Conservation (phyloP, 2,329 filamentous ascomycete genomes). For the Emergomyces africanus region DNA sequence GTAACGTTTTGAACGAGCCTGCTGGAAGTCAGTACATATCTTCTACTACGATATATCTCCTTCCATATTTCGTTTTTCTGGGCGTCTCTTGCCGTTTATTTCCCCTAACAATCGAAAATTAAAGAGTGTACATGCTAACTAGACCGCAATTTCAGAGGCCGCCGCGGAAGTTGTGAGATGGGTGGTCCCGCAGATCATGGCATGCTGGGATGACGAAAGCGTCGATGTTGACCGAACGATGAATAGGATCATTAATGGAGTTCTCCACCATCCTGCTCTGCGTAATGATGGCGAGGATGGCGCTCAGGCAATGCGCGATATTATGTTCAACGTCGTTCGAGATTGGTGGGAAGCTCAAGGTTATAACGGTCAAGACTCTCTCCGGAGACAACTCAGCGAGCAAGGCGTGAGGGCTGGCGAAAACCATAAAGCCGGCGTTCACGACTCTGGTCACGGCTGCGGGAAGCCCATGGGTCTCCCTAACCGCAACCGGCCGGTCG, state of each 20-base stretch:
- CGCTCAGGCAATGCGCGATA: slow-evolving; percentile 54
- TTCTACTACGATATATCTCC: background rate
- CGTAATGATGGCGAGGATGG: slow-evolving; percentile 57
- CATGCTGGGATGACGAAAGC: slow-evolving; percentile 69
- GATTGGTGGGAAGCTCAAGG: slow-evolving; percentile 68
- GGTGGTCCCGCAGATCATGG: slow-evolving; percentile 80
- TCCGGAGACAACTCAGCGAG: slow-evolving; percentile 63
- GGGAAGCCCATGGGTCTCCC: slow-evolving; percentile 67
- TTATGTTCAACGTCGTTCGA: slow-evolving; percentile 70
- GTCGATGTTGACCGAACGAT: slow-evolving; percentile 58
- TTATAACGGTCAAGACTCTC: slow-evolving; percentile 49
- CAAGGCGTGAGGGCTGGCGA: slow-evolving; percentile 62
- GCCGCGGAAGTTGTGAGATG: slow-evolving; percentile 55
- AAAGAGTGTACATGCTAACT: slow-evolving; percentile 20
- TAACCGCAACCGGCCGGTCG: slow-evolving; percentile 32
- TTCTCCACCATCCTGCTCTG: slow-evolving; percentile 81
- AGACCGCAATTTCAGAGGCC: background rate
- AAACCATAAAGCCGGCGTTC: slow-evolving; percentile 77
- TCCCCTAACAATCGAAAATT: slow-evolving; percentile 26
- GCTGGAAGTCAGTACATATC: slow-evolving; percentile 49
- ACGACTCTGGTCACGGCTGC: slow-evolving; percentile 77
- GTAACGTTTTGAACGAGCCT: slow-evolving; percentile 77
- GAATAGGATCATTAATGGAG: slow-evolving; percentile 64
- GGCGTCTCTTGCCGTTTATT: background rate
- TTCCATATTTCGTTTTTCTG: background rate